A percentile compares a stretch with the other conserved stretches of the same genome.
Conservation (phyloP, 2,329 filamentous ascomycete species). For the Aspergillus sp. region DNA sequence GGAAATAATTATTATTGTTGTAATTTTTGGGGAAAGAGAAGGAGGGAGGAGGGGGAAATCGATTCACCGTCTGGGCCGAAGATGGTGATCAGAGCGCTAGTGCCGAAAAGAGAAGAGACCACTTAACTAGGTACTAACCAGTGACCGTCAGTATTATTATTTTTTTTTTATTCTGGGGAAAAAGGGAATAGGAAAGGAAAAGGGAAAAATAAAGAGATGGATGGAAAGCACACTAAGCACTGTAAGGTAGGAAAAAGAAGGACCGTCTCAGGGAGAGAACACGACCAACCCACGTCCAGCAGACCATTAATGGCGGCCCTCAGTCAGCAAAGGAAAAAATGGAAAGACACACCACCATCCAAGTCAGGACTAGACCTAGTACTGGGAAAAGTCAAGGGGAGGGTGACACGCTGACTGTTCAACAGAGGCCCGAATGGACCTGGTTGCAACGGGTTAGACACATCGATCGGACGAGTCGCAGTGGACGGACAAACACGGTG, state of each 20-base stretch:
- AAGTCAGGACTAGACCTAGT: not conserved
- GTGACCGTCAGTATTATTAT: not conserved
- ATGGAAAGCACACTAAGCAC: not conserved
- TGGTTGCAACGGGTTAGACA: conserved; percentile 8
- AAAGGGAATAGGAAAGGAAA: not conserved
- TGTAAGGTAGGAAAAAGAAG: too few relatives aligned
- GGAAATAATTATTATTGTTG: conserved; percentile 5
- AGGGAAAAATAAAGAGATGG: not conserved
- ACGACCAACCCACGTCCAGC: not conserved
- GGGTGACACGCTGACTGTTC: conserved; percentile 17
- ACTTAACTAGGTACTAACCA: not conserved
- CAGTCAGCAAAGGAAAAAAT: too few relatives aligned
- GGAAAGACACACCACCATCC: not conserved
- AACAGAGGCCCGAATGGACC: conserved; percentile 7
- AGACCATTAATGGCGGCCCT: not conserved
- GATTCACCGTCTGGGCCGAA: conserved; percentile 5
- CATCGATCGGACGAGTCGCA: conserved; percentile 10
- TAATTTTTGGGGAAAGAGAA: conserved; percentile 5
- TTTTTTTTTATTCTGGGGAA: conserved; percentile 2
- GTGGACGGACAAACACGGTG: conserved; percentile 13
- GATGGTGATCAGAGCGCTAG: conserved; percentile 21
- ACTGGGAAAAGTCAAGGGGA: conserved; percentile 3
- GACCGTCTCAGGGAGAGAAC: not conserved
- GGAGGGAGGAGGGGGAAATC: not conserved
- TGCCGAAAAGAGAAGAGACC: conserved; percentile 1